Base-by-base conservation (phyloP, 2,329 filamentous ascomycete species). In the Fusarium torreyae region DNA sequence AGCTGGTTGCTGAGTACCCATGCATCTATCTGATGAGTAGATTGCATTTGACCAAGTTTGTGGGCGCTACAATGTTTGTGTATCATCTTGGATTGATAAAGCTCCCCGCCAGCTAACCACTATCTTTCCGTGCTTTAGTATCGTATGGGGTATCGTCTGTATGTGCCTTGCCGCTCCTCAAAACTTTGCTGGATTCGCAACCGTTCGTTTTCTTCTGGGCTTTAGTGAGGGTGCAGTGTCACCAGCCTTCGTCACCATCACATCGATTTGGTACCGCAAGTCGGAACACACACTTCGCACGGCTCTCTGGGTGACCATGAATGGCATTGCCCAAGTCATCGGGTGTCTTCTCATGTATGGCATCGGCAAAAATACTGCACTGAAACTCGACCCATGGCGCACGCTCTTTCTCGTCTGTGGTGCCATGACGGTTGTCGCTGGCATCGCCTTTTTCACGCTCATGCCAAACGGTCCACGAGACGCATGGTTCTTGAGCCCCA, bases 221-320 rank as follows among this genome's bases (percentile, higher is more conserved):
- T 55, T 55, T n/a, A 50, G 42, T 22, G 52, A 55, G 20, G 52
- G 52, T 14, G 52, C 52, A 6, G 52, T 55, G 3, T 50, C 42
- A n/a, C 52, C 52, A 3, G 52, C 52, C 4, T 55, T 55, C 4
- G 52, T 55, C 22, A 55, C 43, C 31, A 55, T 55, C 13, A 55
- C 52, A 1, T 50, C 42, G 1, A 55, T 50, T 7, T 55, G 52
- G 52, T 55, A 55, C 7, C 22, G 43, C 4, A 55, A 55, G 17
- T 55, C 52, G 5, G 52, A 55, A 20, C 52, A 55, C 20, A 54
- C 51, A 7, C 51, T 54, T 14, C 51, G 51, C 5, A 54, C 51
- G 7, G 51, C 51, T 2, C 51, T 54, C 7, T 50, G 52, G 52
- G 43, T 55, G 5, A 55, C 52, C 11, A 50, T 49, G 42, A 55